Percentiles rank a stretch among this genome's conserved stretches.
Evolutionary conservation across 352 stramenopile species (phyloP).

Genomic region (Phytophthora melonis): DNA sequence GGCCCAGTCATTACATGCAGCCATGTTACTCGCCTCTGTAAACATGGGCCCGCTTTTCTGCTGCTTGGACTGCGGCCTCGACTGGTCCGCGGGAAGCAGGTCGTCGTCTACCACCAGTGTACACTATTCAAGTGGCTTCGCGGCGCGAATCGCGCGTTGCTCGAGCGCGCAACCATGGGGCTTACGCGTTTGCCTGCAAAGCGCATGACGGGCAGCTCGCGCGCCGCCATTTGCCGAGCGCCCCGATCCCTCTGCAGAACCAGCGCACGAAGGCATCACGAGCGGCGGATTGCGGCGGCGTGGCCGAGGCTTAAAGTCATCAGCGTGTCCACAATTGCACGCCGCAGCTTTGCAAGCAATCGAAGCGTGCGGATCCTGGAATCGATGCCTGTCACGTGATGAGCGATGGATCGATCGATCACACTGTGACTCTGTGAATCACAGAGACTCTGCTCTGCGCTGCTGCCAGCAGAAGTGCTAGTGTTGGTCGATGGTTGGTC

Average conservation of each 20-base stretch:
- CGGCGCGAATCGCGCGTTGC: neutral
- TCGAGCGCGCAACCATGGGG: neutral
- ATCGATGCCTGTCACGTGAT: neutral
- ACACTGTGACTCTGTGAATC: neutral
- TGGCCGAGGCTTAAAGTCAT: conserved; percentile 14
- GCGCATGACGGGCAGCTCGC: conserved; percentile 3
- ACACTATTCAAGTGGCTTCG: conserved; percentile 31
- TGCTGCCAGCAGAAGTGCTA: too few relatives aligned
- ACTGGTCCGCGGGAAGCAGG: conserved; percentile 8
- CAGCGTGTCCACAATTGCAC: conserved; percentile 12
- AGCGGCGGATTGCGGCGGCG: conserved; percentile 25
- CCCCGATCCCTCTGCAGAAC: conserved; percentile 5
- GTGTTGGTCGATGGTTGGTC: too few relatives aligned
- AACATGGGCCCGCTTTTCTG: conserved; percentile 27
- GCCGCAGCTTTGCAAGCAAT: neutral
- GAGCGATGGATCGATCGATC: neutral
- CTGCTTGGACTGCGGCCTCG: conserved; percentile 17
- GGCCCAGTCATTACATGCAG: conserved; percentile 26
- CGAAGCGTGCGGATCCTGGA: neutral
- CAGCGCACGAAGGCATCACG: conserved; percentile 18
- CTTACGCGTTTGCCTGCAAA: neutral
- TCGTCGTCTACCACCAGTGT: neutral
- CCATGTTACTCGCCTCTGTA: conserved; percentile 31
- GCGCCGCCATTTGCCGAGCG: conserved; percentile 13
- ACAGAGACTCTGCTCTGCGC: too few relatives aligned